Evolutionary conservation across 1,284 basidiomycete species (phyloP).

Genomic region (Cryptococcus floricola): DNA sequence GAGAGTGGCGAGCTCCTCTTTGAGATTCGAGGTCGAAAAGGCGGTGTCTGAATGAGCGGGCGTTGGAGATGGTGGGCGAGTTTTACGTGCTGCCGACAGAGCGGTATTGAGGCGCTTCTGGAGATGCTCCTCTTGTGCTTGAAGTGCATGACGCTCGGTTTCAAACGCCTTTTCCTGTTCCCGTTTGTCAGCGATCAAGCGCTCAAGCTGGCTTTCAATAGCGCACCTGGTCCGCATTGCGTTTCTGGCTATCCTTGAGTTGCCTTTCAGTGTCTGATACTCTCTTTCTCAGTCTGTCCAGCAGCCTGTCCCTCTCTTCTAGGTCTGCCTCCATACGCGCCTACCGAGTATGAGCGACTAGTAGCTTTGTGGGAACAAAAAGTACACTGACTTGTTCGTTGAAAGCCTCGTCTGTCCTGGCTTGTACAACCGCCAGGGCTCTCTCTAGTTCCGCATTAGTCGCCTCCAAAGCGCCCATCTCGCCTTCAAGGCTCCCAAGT

Average conservation of each 20-base stretch:
- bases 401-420: constrained; percentile 29
- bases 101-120: constrained; percentile 32
- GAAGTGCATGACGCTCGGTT: constrained; percentile 38
- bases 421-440: constrained; percentile 16
- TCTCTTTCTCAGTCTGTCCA: constrained; percentile 32
- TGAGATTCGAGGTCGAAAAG: constrained; percentile 14
- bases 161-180: constrained; percentile 44
- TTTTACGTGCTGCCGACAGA: constrained; percentile 6
- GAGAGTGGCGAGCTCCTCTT: constrained; percentile 41
- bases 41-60: neutral
- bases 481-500: constrained; percentile 9
- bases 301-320: constrained; percentile 33
- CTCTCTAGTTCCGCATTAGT: constrained; percentile 10
- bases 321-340: constrained; percentile 40
- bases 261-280: constrained; percentile 32
- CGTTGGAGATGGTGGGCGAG: too few relatives aligned
- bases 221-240: constrained; percentile 41
- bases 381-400: constrained; percentile 30
- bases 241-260: constrained; percentile 27
- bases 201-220: neutral
- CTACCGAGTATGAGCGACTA: constrained; percentile 10
- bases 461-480: constrained; percentile 1
- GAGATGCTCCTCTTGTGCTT: constrained; percentile 37
- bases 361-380: neutral
- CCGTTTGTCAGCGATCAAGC: neutral